Percentiles rank a stretch among this genome's conserved stretches.
phyloP scores from a whole-genome alignment of 768 basidiomycete genomes.

The Hirschioporus abietinus region DNA sequence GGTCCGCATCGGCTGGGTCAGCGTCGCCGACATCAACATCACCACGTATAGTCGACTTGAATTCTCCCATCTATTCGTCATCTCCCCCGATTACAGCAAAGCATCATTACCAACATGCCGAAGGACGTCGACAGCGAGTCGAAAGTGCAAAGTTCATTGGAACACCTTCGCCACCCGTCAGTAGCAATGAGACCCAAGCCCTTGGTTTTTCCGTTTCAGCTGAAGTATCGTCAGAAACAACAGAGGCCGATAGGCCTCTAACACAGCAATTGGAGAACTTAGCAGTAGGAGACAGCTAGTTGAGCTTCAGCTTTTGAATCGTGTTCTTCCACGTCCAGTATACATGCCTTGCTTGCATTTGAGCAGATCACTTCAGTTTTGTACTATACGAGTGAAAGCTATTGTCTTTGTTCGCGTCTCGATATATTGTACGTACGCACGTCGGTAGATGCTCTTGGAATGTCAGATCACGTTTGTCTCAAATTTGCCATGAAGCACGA shows the following conservation, averaged over 20 bases:
- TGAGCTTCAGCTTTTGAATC: not conserved
- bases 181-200: not conserved
- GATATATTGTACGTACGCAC: not conserved
- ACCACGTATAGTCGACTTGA: constrained; percentile 6
- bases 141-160: not conserved
- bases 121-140: not conserved
- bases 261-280: not conserved
- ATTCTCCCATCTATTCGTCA: not conserved
- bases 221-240: not conserved
- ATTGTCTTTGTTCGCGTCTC: not conserved
- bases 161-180: not conserved
- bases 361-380: not conserved
- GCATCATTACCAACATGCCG: not conserved
- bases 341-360: not conserved
- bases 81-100: not conserved
- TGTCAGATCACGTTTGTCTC: not conserved
- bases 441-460: not conserved
- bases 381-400: not conserved
- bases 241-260: not conserved
- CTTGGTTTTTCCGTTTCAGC: not conserved
- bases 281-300: not conserved
- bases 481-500: not conserved
- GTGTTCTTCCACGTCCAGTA: not conserved
- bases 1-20: constrained; percentile 1
- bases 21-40: constrained; percentile 23